Evolutionary conservation across 1,284 basidiomycete species (phyloP).

Genomic region (Malassezia globosa): DNA sequence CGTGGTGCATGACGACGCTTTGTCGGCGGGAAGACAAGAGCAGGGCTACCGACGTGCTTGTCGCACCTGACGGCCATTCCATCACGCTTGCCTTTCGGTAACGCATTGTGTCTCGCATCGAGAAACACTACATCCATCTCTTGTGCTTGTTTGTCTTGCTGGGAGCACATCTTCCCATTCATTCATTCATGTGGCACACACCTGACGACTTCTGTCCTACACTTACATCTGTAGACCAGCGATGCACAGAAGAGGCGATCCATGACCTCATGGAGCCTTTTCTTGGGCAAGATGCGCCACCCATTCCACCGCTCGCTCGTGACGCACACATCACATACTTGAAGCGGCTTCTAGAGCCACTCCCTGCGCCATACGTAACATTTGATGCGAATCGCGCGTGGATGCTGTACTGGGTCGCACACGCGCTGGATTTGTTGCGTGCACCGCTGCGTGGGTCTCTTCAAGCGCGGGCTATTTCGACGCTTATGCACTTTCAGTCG

Average conservation of each 20-base stretch:
- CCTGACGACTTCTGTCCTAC: slow-evolving; percentile 30
- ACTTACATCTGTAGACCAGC: slow-evolving; percentile 35
- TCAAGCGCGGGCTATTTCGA: slow-evolving; percentile 33
- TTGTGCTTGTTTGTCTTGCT: too few species aligned
- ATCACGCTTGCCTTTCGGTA: too few species aligned
- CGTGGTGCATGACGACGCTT: too few species aligned
- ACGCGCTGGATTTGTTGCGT: slow-evolving; percentile 36
- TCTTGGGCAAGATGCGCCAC: slow-evolving; percentile 15
- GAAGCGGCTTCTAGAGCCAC: slow-evolving; percentile 30
- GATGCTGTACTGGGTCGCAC: slow-evolving; percentile 44
- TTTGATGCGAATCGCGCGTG: slow-evolving; percentile 44
- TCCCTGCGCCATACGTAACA: slow-evolving; percentile 34
- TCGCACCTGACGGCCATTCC: too few species aligned
- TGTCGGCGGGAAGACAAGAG: too few species aligned
- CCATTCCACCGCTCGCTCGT: slow-evolving; percentile 25
- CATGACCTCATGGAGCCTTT: slow-evolving; percentile 23
- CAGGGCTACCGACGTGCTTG: neutral
- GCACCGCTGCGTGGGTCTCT: slow-evolving; percentile 23
- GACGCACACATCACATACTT: slow-evolving; percentile 35
- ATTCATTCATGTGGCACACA: slow-evolving; percentile 20
- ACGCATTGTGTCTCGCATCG: too few species aligned
- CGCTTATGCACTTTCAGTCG: slow-evolving; percentile 40
- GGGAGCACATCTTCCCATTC: neutral
- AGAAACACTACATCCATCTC: too few species aligned
- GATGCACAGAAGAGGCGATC: slow-evolving; percentile 31